Conservation (phyloP, 768 basidiomycete species). For the Suillus weaverae region DNA sequence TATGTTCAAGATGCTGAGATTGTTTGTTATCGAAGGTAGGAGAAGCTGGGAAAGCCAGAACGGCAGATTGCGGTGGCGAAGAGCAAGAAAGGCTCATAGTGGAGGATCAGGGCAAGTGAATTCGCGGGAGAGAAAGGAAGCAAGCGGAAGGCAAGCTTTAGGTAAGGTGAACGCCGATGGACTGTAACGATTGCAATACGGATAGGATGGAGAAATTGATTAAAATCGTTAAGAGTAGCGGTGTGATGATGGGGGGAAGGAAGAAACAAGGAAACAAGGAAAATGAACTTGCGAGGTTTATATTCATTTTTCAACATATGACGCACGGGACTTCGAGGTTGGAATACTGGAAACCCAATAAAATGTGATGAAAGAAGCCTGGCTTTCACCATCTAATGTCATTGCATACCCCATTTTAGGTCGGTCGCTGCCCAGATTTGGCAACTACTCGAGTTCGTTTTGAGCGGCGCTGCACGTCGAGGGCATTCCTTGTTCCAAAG, state of each 20-base stretch:
- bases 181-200: conserved; percentile 22
- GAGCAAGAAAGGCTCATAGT: conserved; percentile 27
- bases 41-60: conserved; percentile 18
- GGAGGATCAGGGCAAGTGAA: conserved; percentile 26
- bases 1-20: conserved; percentile 3
- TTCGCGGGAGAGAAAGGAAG: conserved; percentile 14
- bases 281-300: conserved; percentile 22
- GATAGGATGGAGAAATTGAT: conserved; percentile 13
- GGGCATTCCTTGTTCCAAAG: neutral
- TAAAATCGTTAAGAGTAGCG: conserved; percentile 18
- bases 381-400: conserved; percentile 22
- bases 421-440: conserved; percentile 20
- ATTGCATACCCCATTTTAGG: conserved; percentile 8
- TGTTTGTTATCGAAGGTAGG: conserved; percentile 12
- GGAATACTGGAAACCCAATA: conserved; percentile 21
- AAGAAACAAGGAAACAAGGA: conserved; percentile 12
- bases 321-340: conserved; percentile 30
- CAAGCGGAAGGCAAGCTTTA: conserved; percentile 12
- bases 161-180: conserved; percentile 10
- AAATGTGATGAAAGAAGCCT: conserved; percentile 22
- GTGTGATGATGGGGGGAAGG: conserved; percentile 15
- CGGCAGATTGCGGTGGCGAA: conserved; percentile 26
- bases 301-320: conserved; percentile 21
- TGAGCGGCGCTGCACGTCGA: conserved; percentile 11
- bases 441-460: conserved; percentile 30